Conservation (phyloP, 2,329 filamentous ascomycete genomes). For the Metarhizium robertsii region DNA sequence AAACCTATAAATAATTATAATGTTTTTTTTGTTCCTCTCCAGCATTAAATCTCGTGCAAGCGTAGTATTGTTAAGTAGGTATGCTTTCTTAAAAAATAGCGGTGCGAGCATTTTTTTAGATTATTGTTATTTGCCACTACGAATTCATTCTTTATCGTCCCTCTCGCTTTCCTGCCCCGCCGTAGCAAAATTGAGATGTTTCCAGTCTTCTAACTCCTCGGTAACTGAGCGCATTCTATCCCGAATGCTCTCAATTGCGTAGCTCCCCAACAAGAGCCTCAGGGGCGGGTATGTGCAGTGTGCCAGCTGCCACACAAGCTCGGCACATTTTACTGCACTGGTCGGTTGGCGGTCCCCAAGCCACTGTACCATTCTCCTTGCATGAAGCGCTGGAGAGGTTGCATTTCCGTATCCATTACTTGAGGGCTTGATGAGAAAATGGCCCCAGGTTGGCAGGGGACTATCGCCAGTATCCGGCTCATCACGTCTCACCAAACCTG, state of each 20-base stretch:
- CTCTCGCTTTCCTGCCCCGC: not conserved
- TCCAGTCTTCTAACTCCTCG: conserved; percentile 93
- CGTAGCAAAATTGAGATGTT: conserved; percentile 63
- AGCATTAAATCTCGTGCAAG: no score
- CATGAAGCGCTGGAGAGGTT: conserved; percentile 78
- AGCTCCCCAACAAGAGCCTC: conserved; percentile 77
- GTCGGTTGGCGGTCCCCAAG: conserved; percentile 86
- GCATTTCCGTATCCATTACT: conserved; percentile 71
- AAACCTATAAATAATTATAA: no score
- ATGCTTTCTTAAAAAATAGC: no score
- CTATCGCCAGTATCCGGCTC: conserved; percentile 52
- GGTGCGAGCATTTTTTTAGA: no score
- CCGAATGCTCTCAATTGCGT: conserved; percentile 90
- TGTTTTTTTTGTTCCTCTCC: no score
- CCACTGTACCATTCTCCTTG: conserved; percentile 89
- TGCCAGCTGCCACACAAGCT: conserved; percentile 87
- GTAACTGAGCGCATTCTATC: conserved; percentile 85
- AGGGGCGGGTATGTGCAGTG: conserved; percentile 93
- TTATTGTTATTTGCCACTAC: not conserved
- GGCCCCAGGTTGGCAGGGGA: conserved; percentile 73
- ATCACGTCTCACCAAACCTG: conserved; percentile 78
- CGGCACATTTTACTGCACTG: conserved; percentile 84
- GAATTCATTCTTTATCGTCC: not conserved
- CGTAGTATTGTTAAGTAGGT: no score
- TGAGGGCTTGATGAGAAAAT: conserved; percentile 82